phyloP scores from a whole-genome alignment of 306 rosid species.

The Neltuma alba region DNA sequence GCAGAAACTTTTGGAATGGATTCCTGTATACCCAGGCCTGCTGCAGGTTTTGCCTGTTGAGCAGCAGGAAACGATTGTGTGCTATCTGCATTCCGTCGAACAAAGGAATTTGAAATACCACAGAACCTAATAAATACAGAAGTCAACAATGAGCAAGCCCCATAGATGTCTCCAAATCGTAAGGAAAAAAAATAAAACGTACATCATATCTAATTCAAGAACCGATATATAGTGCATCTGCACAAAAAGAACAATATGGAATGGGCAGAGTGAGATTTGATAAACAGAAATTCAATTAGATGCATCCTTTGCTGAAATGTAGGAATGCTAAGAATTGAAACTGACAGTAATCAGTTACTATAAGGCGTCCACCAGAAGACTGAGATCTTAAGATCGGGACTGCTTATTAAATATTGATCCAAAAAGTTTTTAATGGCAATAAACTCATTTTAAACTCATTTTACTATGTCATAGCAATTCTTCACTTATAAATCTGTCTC shows the following conservation, averaged over 20 bases:
- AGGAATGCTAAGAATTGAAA: constrained; percentile 6
- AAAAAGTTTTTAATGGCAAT: constrained; percentile 9
- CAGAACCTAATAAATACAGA: constrained; percentile 69
- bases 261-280: neutral
- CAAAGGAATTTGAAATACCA: constrained; percentile 74
- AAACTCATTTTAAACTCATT: neutral
- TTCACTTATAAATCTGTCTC: neutral
- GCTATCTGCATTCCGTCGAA: constrained; percentile 59
- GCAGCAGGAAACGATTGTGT: constrained; percentile 41
- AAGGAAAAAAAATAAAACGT: constrained; percentile 1
- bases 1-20: constrained; percentile 47
- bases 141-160: constrained; percentile 28
- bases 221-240: neutral
- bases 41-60: constrained; percentile 45
- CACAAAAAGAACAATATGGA: neutral
- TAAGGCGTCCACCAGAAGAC: constrained; percentile 6
- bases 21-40: constrained; percentile 37
- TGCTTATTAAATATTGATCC: constrained; percentile 7
- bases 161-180: constrained; percentile 6
- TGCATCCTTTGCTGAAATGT: neutral
- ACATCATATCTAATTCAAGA: constrained; percentile 6
- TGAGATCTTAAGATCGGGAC: constrained; percentile 22
- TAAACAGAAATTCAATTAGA: constrained; percentile 1
- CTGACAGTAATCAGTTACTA: neutral
- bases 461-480: neutral